Evolutionary conservation across 2,329 filamentous ascomycete genomes (phyloP).

Genomic region (Metarhizium robertsii): DNA sequence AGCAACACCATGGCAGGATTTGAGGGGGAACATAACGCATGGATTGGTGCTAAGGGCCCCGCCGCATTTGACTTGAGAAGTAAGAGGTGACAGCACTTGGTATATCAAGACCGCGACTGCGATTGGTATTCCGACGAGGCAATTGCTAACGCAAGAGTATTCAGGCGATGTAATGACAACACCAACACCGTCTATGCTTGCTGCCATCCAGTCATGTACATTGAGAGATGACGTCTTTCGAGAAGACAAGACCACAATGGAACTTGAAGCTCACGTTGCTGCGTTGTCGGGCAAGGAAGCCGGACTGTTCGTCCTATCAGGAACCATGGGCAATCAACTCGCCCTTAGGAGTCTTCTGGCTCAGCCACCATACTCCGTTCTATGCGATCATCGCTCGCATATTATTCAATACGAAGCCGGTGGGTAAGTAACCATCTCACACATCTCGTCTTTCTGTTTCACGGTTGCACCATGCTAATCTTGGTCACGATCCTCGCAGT

Average conservation of each 20-base stretch:
- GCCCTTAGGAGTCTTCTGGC: conserved; percentile 67
- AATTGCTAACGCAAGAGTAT: background rate
- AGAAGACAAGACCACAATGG: conserved; percentile 70
- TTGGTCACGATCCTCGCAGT: conserved; percentile 30
- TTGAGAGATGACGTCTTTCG: conserved; percentile 77
- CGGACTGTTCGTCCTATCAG: conserved; percentile 73
- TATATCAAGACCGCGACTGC: background rate
- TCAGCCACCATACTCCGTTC: conserved; percentile 69
- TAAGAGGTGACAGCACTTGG: conserved; percentile 1
- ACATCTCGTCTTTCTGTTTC: background rate
- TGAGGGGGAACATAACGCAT: conserved; percentile 6
- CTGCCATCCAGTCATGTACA: conserved; percentile 63
- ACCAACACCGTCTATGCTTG: conserved; percentile 72
- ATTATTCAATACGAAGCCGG: conserved; percentile 61
- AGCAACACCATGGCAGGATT: background rate
- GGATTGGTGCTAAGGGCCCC: conserved; percentile 11
- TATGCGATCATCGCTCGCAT: conserved; percentile 73
- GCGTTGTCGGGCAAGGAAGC: conserved; percentile 65
- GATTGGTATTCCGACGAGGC: background rate
- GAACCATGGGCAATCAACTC: conserved; percentile 92
- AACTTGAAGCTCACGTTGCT: conserved; percentile 67
- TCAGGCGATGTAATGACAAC: conserved; percentile 54
- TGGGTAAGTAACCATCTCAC: conserved; percentile 31
- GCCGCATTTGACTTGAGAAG: conserved; percentile 12
- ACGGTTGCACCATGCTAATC: background rate